phyloP scores from a whole-genome alignment of 73 alveolate genomes.

The Diophrys sp. region DNA sequence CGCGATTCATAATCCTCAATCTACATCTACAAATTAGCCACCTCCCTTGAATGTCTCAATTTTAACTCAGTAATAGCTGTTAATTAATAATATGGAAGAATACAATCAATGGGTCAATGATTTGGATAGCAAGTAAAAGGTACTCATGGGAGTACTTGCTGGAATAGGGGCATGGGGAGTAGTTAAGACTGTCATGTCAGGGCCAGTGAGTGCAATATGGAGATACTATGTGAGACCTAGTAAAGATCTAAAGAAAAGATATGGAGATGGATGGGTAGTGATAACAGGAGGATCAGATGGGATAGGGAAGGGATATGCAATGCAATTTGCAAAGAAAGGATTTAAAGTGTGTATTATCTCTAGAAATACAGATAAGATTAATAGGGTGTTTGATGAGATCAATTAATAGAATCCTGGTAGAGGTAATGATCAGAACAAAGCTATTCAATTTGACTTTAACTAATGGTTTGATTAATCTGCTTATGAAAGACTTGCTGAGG shows the following conservation, averaged over 20 bases:
- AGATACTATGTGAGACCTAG: background rate
- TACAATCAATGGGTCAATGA: background rate
- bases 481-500: background rate
- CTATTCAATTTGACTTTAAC: constrained; percentile 4
- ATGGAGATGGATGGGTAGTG: constrained; percentile 39
- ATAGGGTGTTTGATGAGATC: background rate
- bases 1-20: too few species aligned
- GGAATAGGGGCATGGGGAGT: background rate
- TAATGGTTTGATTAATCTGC: background rate
- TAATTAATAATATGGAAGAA: background rate
- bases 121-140: background rate
- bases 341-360: constrained; percentile 30
- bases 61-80: too few species aligned
- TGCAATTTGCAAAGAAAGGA: constrained; percentile 32
- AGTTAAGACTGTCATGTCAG: background rate
- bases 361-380: constrained; percentile 10
- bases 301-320: constrained; percentile 23
- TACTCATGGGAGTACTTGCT: background rate
- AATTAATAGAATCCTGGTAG: background rate
- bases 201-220: background rate
- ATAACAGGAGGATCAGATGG: constrained; percentile 62
- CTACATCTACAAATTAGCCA: too few species aligned
- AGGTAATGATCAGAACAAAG: background rate
- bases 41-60: too few species aligned
- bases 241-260: background rate